Conservation (phyloP, 176 grass and related monocot genomes). For the Avena atlantica region DNA sequence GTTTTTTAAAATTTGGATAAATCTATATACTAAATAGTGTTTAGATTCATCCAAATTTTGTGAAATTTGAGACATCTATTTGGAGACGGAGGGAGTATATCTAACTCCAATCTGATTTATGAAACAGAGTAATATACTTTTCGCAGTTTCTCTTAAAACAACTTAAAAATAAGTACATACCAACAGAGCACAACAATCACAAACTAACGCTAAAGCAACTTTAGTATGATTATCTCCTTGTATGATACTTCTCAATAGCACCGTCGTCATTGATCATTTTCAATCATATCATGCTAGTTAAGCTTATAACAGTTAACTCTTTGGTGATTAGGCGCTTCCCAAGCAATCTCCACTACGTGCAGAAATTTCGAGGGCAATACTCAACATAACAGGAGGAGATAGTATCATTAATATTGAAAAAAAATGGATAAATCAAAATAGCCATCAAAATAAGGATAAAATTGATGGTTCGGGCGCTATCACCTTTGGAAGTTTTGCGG, state of each 20-base stretch:
- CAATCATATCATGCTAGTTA: neutral
- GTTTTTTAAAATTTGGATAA: no score
- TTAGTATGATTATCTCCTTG: neutral
- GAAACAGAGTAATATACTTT: neutral
- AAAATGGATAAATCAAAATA: slow-evolving; percentile 53
- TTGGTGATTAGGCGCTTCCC: slow-evolving; percentile 36
- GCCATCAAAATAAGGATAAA: slow-evolving; percentile 27
- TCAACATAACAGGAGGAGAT: slow-evolving; percentile 57
- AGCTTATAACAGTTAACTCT: slow-evolving; percentile 1
- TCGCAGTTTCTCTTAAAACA: neutral
- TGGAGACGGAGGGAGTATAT: neutral
- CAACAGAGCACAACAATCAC: neutral
- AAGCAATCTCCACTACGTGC: slow-evolving; percentile 37
- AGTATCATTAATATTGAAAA: slow-evolving; percentile 45
- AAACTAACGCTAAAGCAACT: neutral
- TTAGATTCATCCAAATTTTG: no score
- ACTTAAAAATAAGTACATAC: neutral
- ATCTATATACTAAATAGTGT: no score
- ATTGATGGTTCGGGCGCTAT: slow-evolving; percentile 40
- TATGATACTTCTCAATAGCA: neutral
- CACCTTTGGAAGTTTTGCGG: slow-evolving; percentile 42
- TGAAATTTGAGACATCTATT: no score
- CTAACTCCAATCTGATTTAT: neutral
- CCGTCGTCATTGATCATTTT: neutral
- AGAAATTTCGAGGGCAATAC: slow-evolving; percentile 55